A percentile compares a stretch with the other conserved stretches of the same genome.
These are phyloP conservation scores for Trametes sanguinea DNA, from an alignment of 768 basidiomycete genomes.

Conservation along the genomic window DNA sequence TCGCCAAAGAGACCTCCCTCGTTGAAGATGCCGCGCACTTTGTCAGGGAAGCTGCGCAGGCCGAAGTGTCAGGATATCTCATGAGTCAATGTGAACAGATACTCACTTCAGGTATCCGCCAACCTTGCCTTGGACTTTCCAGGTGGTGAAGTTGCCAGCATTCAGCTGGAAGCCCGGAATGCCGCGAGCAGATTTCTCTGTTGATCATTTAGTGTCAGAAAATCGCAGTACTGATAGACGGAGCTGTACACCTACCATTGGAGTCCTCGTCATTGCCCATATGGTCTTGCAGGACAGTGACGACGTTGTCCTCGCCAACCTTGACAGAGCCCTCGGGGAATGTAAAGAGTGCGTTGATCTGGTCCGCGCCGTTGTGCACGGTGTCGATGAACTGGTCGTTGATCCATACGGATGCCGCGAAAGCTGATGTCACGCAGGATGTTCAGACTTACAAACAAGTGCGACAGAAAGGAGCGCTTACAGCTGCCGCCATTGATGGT, in stretches of 20 bases:
- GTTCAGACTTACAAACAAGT: not conserved
- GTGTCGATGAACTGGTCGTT: constrained; percentile 73
- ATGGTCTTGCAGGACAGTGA: constrained; percentile 68
- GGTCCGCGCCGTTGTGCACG: constrained; percentile 58
- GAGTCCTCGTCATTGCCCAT: constrained; percentile 72
- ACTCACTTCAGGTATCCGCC: constrained; percentile 44
- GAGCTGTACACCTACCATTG: constrained; percentile 13
- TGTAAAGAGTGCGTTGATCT: constrained; percentile 65
- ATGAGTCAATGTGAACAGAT: not conserved
- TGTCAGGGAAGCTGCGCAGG: constrained; percentile 65
- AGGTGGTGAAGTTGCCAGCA: constrained; percentile 46
- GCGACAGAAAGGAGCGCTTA: constrained; percentile 29
- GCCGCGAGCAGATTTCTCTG: constrained; percentile 73
- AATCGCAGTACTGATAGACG: not conserved
- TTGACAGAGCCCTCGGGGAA: constrained; percentile 61
- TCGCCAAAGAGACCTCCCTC: constrained; percentile 49
- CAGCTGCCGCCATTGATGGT: constrained; percentile 83
- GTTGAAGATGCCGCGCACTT: constrained; percentile 49
- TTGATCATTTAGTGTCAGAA: not conserved
- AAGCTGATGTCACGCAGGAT: constrained; percentile 45
- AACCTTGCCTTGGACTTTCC: constrained; percentile 49
- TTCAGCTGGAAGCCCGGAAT: constrained; percentile 76
- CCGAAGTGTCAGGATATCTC: not conserved
- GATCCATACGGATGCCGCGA: constrained; percentile 82
- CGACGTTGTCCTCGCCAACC: constrained; percentile 63